phyloP scores from a whole-genome alignment of 148 eudicot genomes.

The Dianthus caryophyllus region DNA sequence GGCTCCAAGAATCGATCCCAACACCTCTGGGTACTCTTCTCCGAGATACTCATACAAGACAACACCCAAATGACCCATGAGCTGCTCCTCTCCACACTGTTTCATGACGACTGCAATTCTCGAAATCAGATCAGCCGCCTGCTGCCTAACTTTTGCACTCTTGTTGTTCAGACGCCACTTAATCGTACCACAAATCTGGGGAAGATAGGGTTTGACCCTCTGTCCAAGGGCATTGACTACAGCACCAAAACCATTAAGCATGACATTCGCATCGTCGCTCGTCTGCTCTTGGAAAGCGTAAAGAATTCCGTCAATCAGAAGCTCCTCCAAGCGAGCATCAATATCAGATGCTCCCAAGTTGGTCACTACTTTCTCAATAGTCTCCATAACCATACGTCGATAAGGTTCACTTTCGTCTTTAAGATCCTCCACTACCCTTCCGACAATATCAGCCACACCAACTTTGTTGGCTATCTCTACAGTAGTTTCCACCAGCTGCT shows the following conservation, averaged over 20 bases:
- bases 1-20: conserved; percentile 91
- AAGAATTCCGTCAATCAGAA: conserved; percentile 87
- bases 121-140: conserved; percentile 92
- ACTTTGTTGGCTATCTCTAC: conserved; percentile 96
- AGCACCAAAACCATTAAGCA: conserved; percentile 98
- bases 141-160: conserved; percentile 97
- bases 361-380: conserved; percentile 90
- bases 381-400: conserved; percentile 98
- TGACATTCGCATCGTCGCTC: conserved; percentile 96
- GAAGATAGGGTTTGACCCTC: conserved; percentile 91
- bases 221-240: conserved; percentile 92
- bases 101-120: conserved; percentile 96
- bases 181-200: conserved; percentile 97
- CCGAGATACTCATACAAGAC: conserved; percentile 91
- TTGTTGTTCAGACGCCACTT: conserved; percentile 97
- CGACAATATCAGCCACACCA: conserved; percentile 94
- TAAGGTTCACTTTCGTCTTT: conserved; percentile 98
- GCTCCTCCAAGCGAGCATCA: conserved; percentile 91
- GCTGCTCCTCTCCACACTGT: conserved; percentile 96
- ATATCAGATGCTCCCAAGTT: conserved; percentile 94
- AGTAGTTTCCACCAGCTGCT: conserved; percentile 90
- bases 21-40: conserved; percentile 92
- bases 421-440: conserved; percentile 88
- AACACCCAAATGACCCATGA: conserved; percentile 98
- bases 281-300: conserved; percentile 98